phyloP scores from a whole-genome alignment of 768 basidiomycete genomes.

The Leucocoprinus birnbaumii region DNA sequence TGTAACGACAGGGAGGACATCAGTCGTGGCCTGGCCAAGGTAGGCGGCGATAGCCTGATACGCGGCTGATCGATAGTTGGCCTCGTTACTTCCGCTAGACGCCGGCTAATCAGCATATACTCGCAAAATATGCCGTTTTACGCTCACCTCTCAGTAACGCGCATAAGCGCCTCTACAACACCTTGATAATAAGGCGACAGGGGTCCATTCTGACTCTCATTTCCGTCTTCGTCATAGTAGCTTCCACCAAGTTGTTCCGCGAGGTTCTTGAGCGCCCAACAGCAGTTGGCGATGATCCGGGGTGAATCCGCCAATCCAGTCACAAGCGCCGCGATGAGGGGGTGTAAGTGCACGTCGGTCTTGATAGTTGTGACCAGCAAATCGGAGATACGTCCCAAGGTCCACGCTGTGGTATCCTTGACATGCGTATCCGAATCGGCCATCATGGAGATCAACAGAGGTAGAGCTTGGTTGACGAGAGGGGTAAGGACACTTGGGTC shows the following conservation, averaged over 20 bases:
- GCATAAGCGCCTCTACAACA: constrained; percentile 78
- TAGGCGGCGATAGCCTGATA: constrained; percentile 94
- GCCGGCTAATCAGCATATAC: constrained; percentile 12
- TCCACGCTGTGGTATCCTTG: constrained; percentile 98
- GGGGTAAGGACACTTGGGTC: constrained; percentile 85
- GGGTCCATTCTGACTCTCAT: constrained; percentile 52
- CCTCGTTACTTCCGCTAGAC: constrained; percentile 74
- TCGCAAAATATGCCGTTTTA: not conserved
- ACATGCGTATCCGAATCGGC: constrained; percentile 79
- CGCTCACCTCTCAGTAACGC: constrained; percentile 83
- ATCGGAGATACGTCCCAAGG: constrained; percentile 93
- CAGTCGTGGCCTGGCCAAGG: constrained; percentile 74
- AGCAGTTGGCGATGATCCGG: constrained; percentile 89
- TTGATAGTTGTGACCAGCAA: constrained; percentile 83
- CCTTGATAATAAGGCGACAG: constrained; percentile 89
- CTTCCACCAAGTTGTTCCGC: constrained; percentile 80
- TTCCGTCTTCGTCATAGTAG: constrained; percentile 64
- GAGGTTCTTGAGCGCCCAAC: constrained; percentile 95
- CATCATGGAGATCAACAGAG: constrained; percentile 96
- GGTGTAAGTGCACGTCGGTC: constrained; percentile 83
- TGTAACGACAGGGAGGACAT: constrained; percentile 78
- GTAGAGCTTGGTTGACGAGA: constrained; percentile 91
- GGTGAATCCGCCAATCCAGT: constrained; percentile 76
- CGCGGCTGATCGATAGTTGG: constrained; percentile 91
- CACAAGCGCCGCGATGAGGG: constrained; percentile 81